Evolutionary conservation across 2,329 filamentous ascomycete genomes (phyloP), one percentile per base, ranked within the genome.

Genomic region (Monosporascus ibericus): DNA sequence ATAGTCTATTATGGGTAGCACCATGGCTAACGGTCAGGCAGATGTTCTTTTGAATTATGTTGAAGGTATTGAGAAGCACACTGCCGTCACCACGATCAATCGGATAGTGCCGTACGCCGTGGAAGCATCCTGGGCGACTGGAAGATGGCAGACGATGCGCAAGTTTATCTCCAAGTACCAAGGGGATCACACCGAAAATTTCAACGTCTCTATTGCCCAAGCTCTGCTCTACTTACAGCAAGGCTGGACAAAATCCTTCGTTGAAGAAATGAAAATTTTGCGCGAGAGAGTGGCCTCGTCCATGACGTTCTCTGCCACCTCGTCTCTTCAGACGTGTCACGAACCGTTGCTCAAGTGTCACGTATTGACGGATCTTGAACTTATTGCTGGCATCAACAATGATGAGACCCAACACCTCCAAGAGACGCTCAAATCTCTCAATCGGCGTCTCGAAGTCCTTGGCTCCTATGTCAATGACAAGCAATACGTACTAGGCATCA

Each of bases 381-480:
- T 88, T 44, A 86, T 96, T 58, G 80, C 83, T 51, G 73, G 74
- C 44, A 68, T 71, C 22, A 71, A 74, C 34, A 60, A 69, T 9
- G 72, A 76, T 46, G 70, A 72, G 8, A 70, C 66, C 20, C 61
- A 66, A 42, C 67, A 70, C 36, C 62, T 76, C 49, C 66, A 71
- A 47, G 69, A 70, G 42, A 70, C 71, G 47, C 67, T 87, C 6
- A 74, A 78, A 48, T 77, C 78, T 22, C 68, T 96, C 5, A 79
- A 87, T 55, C 83, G 87, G 46, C 85, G 94, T n/a, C 74, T 99
- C n/a, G 88, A 92, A 59, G 80, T 95, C 1, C 75, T 99, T 2
- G 94, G 95, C 1, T 89, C 91, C 1, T 96, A 94, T 63, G 86
- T 92, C 38, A 83, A 85, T 49, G 92, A 99, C 66, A 99, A 99